Conservation (phyloP, 2,329 filamentous ascomycete species). For the Lasiodiplodia citricola region DNA sequence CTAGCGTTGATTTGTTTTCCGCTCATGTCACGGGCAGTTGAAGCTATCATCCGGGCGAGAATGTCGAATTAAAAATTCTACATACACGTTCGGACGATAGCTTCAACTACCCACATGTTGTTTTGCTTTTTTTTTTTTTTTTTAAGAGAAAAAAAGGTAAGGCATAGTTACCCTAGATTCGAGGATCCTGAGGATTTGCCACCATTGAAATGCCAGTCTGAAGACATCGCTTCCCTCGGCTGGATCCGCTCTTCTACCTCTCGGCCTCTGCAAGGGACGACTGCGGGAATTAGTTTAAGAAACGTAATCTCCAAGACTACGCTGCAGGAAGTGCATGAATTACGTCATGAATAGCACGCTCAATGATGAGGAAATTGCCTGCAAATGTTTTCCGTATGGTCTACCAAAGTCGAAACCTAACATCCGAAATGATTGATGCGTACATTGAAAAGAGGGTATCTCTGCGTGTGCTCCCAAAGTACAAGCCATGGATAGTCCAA, state of each 20-base stretch:
- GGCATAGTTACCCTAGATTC: no score
- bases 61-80: no score
- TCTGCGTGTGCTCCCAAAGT: not conserved
- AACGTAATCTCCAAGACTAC: not conserved
- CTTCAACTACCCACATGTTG: no score
- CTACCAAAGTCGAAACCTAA: not conserved
- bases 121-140: no score
- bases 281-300: not conserved
- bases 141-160: no score
- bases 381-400: not conserved
- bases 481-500: not conserved
- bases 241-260: not conserved
- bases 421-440: not conserved
- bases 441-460: constrained; percentile 13
- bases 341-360: not conserved
- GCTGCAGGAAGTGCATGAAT: not conserved
- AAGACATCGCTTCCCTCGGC: no score
- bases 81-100: no score
- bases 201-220: no score
- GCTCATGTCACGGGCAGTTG: no score
- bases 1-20: no score
- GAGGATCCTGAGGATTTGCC: no score
- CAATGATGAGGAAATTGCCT: not conserved
- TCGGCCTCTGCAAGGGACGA: not conserved
- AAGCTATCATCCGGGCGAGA: no score